phyloP scores from a whole-genome alignment of 2,329 filamentous ascomycete genomes.

The Cladosporium sp. region DNA sequence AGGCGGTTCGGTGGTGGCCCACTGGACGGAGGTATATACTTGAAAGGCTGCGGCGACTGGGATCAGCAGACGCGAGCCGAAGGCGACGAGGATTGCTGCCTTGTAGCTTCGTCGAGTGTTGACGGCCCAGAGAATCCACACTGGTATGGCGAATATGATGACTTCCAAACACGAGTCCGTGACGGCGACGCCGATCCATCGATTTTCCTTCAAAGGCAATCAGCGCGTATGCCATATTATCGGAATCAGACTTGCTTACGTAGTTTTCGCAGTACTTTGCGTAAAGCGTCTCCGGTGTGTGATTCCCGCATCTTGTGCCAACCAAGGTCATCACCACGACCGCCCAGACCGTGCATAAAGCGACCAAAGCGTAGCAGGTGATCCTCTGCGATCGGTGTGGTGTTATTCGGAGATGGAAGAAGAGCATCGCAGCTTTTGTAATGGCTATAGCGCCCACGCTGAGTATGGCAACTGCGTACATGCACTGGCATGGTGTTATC shows the following conservation, averaged over 20 bases:
- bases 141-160: constrained; percentile 18
- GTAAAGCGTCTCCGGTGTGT: background rate
- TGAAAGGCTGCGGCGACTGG: background rate
- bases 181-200: constrained; percentile 19
- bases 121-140: constrained; percentile 21
- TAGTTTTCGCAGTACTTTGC: constrained; percentile 14
- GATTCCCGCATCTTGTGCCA: constrained; percentile 1
- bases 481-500: constrained; percentile 11
- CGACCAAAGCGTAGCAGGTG: constrained; percentile 15
- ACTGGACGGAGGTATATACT: background rate
- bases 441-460: constrained; percentile 19
- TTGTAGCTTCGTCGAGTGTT: constrained; percentile 17
- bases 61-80: constrained; percentile 16
- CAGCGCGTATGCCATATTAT: background rate
- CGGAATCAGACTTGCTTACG: constrained; percentile 1
- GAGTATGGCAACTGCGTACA: constrained; percentile 19
- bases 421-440: constrained; percentile 19
- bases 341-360: constrained; percentile 16
- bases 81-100: constrained; percentile 18
- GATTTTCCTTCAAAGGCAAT: constrained; percentile 9
- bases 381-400: constrained; percentile 15
- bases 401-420: constrained; percentile 20
- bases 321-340: constrained; percentile 4
- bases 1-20: constrained; percentile 10
- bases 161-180: constrained; percentile 20